A percentile compares a stretch with the other conserved stretches of the same genome.
Conservation (phyloP, 768 basidiomycete species). For the Suillus subalutaceus region DNA sequence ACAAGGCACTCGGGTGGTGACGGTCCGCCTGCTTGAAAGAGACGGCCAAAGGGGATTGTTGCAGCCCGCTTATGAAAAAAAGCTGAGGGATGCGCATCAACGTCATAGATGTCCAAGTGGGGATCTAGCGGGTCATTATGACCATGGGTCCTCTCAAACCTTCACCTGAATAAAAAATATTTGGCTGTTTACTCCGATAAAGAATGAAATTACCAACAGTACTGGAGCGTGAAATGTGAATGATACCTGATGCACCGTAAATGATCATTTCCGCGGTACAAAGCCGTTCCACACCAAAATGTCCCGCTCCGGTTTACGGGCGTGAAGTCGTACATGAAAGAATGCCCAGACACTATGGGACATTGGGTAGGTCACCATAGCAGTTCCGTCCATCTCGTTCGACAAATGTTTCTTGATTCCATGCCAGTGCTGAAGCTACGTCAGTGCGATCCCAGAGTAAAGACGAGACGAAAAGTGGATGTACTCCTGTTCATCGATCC, state of each 20-base stretch:
- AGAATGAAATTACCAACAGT: conserved; percentile 27
- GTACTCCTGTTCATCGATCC: conserved; percentile 40
- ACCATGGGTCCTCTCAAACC: conserved; percentile 33
- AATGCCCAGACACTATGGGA: conserved; percentile 38
- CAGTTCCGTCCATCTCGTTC: conserved; percentile 46
- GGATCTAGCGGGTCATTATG: conserved; percentile 40
- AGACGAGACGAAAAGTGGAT: conserved; percentile 33
- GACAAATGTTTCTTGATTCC: conserved; percentile 43
- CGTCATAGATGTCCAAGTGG: conserved; percentile 29
- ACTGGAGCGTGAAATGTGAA: conserved; percentile 48
- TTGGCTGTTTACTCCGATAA: neutral
- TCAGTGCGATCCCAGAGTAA: neutral
- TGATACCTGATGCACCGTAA: conserved; percentile 15
- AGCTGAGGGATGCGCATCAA: too few relatives aligned
- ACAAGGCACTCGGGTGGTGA: too few relatives aligned
- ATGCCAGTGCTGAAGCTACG: conserved; percentile 38
- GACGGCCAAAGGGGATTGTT: too few relatives aligned
- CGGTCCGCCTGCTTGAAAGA: too few relatives aligned
- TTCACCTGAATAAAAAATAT: conserved; percentile 3
- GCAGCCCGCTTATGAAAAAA: too few relatives aligned
- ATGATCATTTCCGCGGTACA: neutral
- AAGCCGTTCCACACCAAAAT: conserved; percentile 40
- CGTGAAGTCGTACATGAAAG: conserved; percentile 40
- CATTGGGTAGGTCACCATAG: conserved; percentile 48
- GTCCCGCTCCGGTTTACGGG: conserved; percentile 30